Conservation (phyloP, 768 basidiomycete genomes). For the Boletus fagicola region DNA sequence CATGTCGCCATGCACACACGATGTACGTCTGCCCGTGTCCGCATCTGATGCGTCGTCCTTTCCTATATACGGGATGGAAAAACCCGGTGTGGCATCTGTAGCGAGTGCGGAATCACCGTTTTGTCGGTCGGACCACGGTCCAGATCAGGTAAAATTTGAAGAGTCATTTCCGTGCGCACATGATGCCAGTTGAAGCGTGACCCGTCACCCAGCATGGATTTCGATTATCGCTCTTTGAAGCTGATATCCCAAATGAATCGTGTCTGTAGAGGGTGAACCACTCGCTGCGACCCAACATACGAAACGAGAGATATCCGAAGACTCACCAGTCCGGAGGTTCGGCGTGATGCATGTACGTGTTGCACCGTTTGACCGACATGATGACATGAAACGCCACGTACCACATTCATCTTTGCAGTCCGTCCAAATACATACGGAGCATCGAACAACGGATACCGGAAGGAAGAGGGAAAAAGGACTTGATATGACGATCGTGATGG, state of each 20-base stretch:
- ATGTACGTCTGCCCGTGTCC: not conserved
- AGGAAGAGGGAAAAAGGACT: not conserved
- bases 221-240: not conserved
- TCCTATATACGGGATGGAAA: not conserved
- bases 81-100: not conserved
- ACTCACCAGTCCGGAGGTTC: not conserved
- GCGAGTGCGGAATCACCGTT: not conserved
- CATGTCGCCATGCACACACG: not conserved
- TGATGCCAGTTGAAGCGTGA: not conserved
- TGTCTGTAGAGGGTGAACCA: not conserved
- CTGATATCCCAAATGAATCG: not conserved
- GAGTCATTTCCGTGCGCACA: not conserved
- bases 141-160: conserved; percentile 10
- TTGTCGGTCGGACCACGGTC: not conserved
- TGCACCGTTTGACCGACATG: not conserved
- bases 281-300: not conserved
- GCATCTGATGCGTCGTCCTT: not conserved
- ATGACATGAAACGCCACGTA: not conserved
- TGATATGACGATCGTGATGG: not conserved
- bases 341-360: not conserved
- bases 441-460: not conserved
- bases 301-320: not conserved
- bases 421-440: not conserved
- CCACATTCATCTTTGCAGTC: not conserved
- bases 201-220: not conserved